Percentiles rank a stretch among this genome's conserved stretches.
Evolutionary conservation across 179 eudicot genomes (phyloP).

Genomic region (Amaranthus tricolor): DNA sequence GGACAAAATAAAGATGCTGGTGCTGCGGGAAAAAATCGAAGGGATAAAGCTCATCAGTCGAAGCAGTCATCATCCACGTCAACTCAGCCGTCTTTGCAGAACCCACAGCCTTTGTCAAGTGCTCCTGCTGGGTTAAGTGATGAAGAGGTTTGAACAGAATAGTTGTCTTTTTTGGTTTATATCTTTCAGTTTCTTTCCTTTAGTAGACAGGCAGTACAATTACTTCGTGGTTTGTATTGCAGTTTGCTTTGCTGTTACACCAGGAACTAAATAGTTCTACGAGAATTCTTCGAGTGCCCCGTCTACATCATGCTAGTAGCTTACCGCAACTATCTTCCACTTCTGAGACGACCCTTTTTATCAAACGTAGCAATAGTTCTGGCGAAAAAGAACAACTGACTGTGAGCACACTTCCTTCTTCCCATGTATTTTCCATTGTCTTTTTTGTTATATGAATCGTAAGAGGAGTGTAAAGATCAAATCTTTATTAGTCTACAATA

Average conservation of each 20-base stretch:
- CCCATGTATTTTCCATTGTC: not conserved
- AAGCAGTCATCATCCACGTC: conserved; percentile 51
- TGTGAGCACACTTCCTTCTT: conserved; percentile 38
- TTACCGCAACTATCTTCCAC: conserved; percentile 75
- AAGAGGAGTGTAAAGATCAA: too few relatives aligned
- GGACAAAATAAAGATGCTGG: conserved; percentile 45
- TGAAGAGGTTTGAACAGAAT: conserved; percentile 66
- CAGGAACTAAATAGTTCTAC: conserved; percentile 98
- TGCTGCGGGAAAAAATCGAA: conserved; percentile 45
- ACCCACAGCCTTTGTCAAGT: conserved; percentile 53
- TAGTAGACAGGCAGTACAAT: not conserved
- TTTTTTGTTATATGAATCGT: not conserved
- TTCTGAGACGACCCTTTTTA: conserved; percentile 56
- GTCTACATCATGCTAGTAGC: conserved; percentile 82
- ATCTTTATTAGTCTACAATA: too few relatives aligned
- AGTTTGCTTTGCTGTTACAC: conserved; percentile 96
- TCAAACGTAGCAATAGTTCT: conserved; percentile 68
- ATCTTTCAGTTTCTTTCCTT: conserved; percentile 4
- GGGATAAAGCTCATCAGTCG: conserved; percentile 51
- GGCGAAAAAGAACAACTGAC: conserved; percentile 66
- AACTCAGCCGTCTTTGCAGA: conserved; percentile 40
- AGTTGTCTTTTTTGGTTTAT: not conserved
- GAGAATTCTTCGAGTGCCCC: conserved; percentile 95
- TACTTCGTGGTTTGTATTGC: conserved; percentile 27
- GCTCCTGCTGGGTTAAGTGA: conserved; percentile 80